Conservation (phyloP, 1,284 basidiomycete species). For the Irpex rosettiformis region DNA sequence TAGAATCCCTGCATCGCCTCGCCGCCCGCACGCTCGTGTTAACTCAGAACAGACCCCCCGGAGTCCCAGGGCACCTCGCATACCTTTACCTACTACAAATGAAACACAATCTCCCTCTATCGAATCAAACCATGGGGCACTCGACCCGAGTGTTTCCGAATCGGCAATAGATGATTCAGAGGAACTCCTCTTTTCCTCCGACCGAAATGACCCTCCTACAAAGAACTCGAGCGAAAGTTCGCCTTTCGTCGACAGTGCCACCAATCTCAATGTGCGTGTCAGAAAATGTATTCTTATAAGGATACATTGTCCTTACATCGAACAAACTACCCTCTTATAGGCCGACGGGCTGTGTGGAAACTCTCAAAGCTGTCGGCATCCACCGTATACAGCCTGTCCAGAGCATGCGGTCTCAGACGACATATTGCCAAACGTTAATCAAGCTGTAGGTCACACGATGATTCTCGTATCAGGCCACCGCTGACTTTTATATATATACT, state of each 20-base stretch:
- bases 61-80: neutral
- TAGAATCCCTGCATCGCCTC: neutral
- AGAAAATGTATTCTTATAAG: neutral
- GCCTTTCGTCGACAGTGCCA: neutral
- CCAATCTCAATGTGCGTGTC: neutral
- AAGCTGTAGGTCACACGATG: neutral
- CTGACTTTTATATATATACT: neutral
- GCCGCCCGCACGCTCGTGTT: neutral
- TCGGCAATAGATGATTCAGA: neutral
- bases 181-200: neutral
- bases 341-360: neutral
- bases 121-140: neutral
- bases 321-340: neutral
- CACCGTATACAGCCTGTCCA: neutral
- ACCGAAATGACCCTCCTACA: neutral
- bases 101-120: neutral
- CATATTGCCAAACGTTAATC: neutral
- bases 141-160: neutral
- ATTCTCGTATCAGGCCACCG: neutral
- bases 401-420: neutral
- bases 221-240: neutral
- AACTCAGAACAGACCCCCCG: neutral
- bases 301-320: neutral
- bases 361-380: neutral
- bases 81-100: neutral